Percentiles rank a stretch among this genome's conserved stretches.
Evolutionary conservation across 495 filamentous ascomycete genomes (phyloP).

Genomic region (Parathielavia hyrcaniae): DNA sequence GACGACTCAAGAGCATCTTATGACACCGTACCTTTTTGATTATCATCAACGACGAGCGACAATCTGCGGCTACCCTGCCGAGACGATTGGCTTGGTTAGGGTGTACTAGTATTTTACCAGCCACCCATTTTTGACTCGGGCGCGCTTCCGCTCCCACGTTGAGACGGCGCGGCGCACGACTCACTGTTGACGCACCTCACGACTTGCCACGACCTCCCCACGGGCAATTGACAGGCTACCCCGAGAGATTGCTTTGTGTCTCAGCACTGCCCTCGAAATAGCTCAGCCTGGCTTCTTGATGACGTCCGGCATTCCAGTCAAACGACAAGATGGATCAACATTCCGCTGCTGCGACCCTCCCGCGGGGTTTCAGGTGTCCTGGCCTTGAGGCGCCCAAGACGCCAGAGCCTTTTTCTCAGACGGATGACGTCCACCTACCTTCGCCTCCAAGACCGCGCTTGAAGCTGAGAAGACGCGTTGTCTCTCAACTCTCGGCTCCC

Average conservation of each 20-base stretch:
- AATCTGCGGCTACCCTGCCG: background rate
- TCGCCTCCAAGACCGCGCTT: slow-evolving; percentile 42
- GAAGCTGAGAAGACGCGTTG: slow-evolving; percentile 43
- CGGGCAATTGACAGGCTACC: background rate
- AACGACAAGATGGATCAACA: slow-evolving; percentile 39
- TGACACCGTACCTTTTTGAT: background rate
- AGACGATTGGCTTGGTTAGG: no score
- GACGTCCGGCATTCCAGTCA: slow-evolving; percentile 26
- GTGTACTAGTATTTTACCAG: slow-evolving; percentile 13
- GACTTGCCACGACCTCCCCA: background rate
- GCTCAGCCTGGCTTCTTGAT: slow-evolving; percentile 20
- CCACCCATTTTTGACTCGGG: slow-evolving; percentile 22
- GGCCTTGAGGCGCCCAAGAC: slow-evolving; percentile 38
- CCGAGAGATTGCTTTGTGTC: background rate
- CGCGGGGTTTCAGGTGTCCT: slow-evolving; percentile 37
- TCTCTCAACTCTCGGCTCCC: slow-evolving; percentile 44
- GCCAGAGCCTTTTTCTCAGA: slow-evolving; percentile 37
- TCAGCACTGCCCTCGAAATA: slow-evolving; percentile 4
- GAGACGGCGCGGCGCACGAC: slow-evolving; percentile 1
- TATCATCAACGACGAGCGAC: background rate
- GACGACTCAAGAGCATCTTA: background rate
- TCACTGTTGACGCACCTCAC: slow-evolving; percentile 1
- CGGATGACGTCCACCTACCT: slow-evolving; percentile 33
- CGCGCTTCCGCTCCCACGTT: background rate
- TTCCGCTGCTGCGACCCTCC: slow-evolving; percentile 38